Evolutionary conservation across 169 alveolate species (phyloP).

Genomic region (Plasmodium yoelii): DNA sequence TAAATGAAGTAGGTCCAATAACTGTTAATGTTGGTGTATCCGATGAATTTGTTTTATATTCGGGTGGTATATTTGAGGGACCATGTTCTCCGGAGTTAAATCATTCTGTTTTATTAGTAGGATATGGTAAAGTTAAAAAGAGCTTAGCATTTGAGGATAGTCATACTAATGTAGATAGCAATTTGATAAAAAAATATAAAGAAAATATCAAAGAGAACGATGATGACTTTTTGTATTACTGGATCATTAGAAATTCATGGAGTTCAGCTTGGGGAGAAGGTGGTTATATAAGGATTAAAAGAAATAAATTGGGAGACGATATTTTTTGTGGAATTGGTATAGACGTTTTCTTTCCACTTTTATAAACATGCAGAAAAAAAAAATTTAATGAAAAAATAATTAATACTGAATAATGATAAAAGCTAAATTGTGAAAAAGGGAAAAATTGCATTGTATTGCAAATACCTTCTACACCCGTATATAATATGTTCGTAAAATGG

Average conservation of each 20-base stretch:
- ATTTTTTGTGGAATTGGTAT: conserved; percentile 65
- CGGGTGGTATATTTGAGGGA: conserved; percentile 84
- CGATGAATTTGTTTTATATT: conserved; percentile 88
- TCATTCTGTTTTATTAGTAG: conserved; percentile 90
- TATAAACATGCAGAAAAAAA: conserved; percentile 8
- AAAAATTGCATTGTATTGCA: too few relatives aligned
- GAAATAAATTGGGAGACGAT: conserved; percentile 63
- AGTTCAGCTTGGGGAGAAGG: conserved; percentile 90
- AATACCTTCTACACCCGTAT: too few relatives aligned
- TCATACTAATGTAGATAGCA: conserved; percentile 22
- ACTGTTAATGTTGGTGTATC: conserved; percentile 93
- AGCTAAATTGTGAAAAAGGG: too few relatives aligned
- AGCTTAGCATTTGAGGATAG: conserved; percentile 21
- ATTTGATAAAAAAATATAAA: background rate
- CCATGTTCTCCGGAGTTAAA: conserved; percentile 81
- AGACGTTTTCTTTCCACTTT: conserved; percentile 51
- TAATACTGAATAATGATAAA: background rate
- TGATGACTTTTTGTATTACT: conserved; percentile 77
- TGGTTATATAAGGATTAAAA: conserved; percentile 85
- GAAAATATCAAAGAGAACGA: background rate
- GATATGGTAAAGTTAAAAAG: conserved; percentile 83
- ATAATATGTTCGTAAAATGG: too few relatives aligned
- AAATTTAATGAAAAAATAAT: background rate
- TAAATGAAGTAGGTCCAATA: conserved; percentile 86
- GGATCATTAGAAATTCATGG: conserved; percentile 92